phyloP scores from a whole-genome alignment of 169 alveolate species.

The Plasmodium sp. region DNA sequence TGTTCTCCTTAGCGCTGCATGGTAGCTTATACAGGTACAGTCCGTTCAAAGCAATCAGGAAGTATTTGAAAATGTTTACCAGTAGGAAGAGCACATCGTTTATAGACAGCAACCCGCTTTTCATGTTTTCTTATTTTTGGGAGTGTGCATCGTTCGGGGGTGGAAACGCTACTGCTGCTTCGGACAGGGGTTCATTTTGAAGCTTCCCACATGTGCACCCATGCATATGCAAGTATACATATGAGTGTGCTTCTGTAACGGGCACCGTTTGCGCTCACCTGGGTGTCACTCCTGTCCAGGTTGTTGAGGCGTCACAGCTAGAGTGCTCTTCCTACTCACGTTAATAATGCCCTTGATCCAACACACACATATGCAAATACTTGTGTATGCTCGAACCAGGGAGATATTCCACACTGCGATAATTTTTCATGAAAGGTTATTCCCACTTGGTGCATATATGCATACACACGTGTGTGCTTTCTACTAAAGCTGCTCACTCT shows the following conservation, averaged over 20 bases:
- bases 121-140: constrained; percentile 32
- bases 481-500: not conserved
- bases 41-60: constrained; percentile 47
- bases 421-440: not conserved
- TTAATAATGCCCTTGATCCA: not conserved
- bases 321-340: not conserved
- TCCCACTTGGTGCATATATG: not conserved
- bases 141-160: constrained; percentile 4
- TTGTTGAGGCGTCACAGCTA: not conserved
- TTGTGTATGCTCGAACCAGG: not conserved
- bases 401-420: not conserved
- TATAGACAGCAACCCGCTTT: constrained; percentile 43
- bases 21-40: constrained; percentile 13
- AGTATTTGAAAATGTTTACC: constrained; percentile 39
- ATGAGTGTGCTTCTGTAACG: not conserved
- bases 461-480: not conserved
- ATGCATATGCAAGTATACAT: not conserved
- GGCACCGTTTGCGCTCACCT: not conserved
- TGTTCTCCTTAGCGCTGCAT: not conserved
- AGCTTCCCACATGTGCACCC: not conserved
- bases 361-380: not conserved
- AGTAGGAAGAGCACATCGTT: constrained; percentile 45
- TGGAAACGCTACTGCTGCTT: not conserved
- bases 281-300: not conserved
- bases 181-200: not conserved